phyloP scores from a whole-genome alignment of 2,329 filamentous ascomycete genomes.

The Ophiocordyceps sinensis region DNA sequence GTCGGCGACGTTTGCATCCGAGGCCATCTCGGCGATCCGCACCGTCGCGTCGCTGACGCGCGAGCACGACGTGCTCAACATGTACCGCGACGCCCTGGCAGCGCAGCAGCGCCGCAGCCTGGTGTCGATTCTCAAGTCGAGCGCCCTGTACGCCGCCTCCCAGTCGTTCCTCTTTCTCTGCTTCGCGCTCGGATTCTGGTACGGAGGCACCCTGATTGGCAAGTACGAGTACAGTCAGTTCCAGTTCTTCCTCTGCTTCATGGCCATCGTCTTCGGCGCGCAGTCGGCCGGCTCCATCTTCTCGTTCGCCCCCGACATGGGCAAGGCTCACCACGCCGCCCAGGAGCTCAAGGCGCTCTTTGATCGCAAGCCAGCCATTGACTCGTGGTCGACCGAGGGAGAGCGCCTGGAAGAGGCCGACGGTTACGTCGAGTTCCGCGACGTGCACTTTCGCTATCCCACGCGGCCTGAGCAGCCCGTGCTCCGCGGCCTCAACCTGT shows the following conservation, averaged over 20 bases:
- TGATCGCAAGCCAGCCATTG: constrained; percentile 68
- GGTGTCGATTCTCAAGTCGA: constrained; percentile 61
- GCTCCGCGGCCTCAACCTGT: constrained; percentile 66
- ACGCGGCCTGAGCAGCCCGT: constrained; percentile 87
- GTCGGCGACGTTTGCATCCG: constrained; percentile 78
- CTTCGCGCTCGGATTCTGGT: constrained; percentile 86
- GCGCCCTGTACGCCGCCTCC: constrained; percentile 65
- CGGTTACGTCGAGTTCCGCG: constrained; percentile 74
- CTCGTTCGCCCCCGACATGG: constrained; percentile 83
- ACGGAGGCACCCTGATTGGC: constrained; percentile 64
- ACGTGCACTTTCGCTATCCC: constrained; percentile 90
- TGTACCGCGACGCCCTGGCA: constrained; percentile 55
- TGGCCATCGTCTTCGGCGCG: constrained; percentile 75
- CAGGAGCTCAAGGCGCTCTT: constrained; percentile 69
- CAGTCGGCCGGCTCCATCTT: constrained; percentile 86
- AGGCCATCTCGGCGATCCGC: constrained; percentile 85
- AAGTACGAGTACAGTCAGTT: constrained; percentile 59
- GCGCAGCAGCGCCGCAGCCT: constrained; percentile 54
- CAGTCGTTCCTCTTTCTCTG: constrained; percentile 75
- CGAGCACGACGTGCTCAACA: constrained; percentile 62
- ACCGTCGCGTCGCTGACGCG: constrained; percentile 85
- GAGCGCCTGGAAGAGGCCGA: constrained; percentile 47
- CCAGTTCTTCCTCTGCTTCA: constrained; percentile 87
- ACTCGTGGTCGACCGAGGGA: constrained; percentile 64
- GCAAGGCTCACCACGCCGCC: constrained; percentile 79